These are phyloP conservation scores for Scytalidium lignicola DNA, from an alignment of 2,329 filamentous ascomycete species.

Conservation along the genomic window DNA sequence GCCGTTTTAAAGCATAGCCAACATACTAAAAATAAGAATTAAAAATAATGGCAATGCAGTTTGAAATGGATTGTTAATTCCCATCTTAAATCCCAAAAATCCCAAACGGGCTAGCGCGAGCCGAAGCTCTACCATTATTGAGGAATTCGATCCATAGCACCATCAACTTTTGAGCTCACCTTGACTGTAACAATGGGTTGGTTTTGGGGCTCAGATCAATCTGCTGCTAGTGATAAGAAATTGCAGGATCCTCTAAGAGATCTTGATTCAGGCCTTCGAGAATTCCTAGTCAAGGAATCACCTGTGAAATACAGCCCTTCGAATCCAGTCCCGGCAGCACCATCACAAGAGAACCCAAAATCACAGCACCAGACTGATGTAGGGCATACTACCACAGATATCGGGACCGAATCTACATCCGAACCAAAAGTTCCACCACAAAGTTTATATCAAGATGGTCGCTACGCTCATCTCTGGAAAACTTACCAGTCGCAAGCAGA, in stretches of 20 bases:
- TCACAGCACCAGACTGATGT: neutral
- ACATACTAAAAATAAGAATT: too few relatives aligned
- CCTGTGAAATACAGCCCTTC: slow-evolving; percentile 41
- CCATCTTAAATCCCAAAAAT: neutral
- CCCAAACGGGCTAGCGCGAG: neutral
- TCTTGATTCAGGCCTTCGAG: slow-evolving; percentile 58
- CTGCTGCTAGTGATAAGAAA: slow-evolving; percentile 15
- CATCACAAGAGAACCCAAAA: slow-evolving; percentile 1
- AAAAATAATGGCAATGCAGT: too few relatives aligned
- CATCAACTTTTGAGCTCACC: neutral
- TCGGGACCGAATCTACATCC: slow-evolving; percentile 4
- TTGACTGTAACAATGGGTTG: slow-evolving; percentile 25
- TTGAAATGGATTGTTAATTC: too few relatives aligned
- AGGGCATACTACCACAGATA: neutral
- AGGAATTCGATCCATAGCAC: neutral
- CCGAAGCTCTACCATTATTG: neutral
- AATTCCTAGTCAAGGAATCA: slow-evolving; percentile 62
- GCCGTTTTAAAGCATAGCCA: too few relatives aligned
- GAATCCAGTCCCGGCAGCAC: slow-evolving; percentile 11
- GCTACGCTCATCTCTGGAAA: slow-evolving; percentile 88
- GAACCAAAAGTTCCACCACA: slow-evolving; percentile 26
- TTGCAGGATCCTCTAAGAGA: slow-evolving; percentile 50
- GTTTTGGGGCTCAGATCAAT: slow-evolving; percentile 28
- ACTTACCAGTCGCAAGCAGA: slow-evolving; percentile 71
- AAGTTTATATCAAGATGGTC: slow-evolving; percentile 62